A percentile compares a stretch with the other conserved stretches of the same genome.
Evolutionary conservation across 257 asterid species (phyloP).

Genomic region (Petunia axillaris): DNA sequence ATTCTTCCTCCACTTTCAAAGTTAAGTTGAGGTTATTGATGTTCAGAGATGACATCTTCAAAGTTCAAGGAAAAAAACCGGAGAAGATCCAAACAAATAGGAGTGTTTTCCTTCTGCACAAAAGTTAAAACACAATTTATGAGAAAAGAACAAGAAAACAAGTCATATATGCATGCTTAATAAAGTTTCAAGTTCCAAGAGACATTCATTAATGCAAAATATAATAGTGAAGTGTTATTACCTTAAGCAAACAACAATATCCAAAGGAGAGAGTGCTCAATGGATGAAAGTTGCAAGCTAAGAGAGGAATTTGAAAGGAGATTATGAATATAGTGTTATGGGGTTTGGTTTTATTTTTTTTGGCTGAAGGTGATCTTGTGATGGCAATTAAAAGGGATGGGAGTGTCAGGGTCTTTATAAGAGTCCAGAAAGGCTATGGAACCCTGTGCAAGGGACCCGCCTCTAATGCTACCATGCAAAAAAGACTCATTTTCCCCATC

Average conservation of each 20-base stretch:
- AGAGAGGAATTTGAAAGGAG: neutral
- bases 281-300: slow-evolving; percentile 36
- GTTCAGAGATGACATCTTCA: slow-evolving; percentile 16
- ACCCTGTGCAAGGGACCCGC: slow-evolving; percentile 57
- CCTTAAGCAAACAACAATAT: slow-evolving; percentile 38
- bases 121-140: neutral
- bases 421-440: slow-evolving; percentile 45
- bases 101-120: slow-evolving; percentile 30
- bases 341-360: neutral
- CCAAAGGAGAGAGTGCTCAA: slow-evolving; percentile 27
- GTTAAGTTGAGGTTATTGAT: slow-evolving; percentile 29
- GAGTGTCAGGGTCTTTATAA: slow-evolving; percentile 65
- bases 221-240: neutral
- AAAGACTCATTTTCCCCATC: neutral
- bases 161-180: neutral
- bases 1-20: slow-evolving; percentile 29
- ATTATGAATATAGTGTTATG: slow-evolving; percentile 29
- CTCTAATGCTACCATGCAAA: slow-evolving; percentile 55
- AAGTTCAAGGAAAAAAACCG: neutral
- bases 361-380: neutral
- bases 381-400: slow-evolving; percentile 43
- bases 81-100: neutral
- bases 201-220: neutral
- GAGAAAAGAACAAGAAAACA: neutral
- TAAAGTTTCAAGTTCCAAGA: neutral